Percentiles rank a stretch among this genome's conserved stretches.
phyloP scores from a whole-genome alignment of 768 basidiomycete genomes.

The Sporobolomyces pararoseus region DNA sequence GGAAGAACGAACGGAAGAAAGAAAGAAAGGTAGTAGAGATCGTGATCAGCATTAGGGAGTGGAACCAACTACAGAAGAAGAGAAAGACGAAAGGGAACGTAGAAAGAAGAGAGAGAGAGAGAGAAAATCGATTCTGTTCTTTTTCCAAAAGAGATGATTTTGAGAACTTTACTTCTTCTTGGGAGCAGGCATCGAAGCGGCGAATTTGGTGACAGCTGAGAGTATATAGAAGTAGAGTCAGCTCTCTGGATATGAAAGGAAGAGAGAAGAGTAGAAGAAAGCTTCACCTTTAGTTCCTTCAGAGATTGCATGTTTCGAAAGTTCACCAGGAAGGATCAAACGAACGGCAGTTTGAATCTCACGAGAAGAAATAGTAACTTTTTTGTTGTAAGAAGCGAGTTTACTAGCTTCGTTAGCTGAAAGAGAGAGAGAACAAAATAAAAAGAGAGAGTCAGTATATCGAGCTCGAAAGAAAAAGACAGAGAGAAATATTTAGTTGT shows the following conservation, averaged over 20 bases:
- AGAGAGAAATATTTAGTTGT: background rate
- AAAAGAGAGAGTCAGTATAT: background rate
- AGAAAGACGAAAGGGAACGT: background rate
- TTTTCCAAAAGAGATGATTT: too few species aligned
- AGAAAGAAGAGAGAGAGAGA: background rate
- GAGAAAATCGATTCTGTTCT: too few species aligned
- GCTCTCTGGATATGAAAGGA: background rate
- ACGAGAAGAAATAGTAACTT: constrained; percentile 95
- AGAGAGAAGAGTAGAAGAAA: background rate
- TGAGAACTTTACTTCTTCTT: background rate
- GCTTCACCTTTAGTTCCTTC: constrained; percentile 73
- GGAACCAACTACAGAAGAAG: too few species aligned
- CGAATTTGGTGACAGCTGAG: constrained; percentile 12
- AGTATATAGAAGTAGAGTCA: background rate
- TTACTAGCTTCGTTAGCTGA: constrained; percentile 57
- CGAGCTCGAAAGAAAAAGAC: background rate
- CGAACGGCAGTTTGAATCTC: constrained; percentile 89
- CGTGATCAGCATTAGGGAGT: too few species aligned
- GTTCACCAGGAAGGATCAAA: constrained; percentile 91
- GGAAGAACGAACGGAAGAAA: too few species aligned
- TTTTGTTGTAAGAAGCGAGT: constrained; percentile 93
- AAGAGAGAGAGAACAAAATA: background rate
- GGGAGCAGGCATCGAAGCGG: background rate
- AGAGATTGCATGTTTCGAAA: constrained; percentile 89
- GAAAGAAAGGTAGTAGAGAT: too few species aligned